Evolutionary conservation across 225 moss, liverwort and hornwort genomes (phyloP).

Genomic region (Polytrichum commune): DNA sequence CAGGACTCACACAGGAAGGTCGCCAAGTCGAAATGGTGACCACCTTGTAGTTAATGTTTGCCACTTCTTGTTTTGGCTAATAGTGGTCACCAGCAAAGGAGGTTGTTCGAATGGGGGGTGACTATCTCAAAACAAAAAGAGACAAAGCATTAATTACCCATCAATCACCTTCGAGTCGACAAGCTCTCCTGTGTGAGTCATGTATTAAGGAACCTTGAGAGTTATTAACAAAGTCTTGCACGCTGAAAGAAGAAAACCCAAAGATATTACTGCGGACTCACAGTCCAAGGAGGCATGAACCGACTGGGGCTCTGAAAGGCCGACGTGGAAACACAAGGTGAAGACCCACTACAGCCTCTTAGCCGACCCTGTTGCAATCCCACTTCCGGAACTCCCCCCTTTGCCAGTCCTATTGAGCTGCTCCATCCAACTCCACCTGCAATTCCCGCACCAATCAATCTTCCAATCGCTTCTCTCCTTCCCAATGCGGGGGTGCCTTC

Average conservation of each 20-base stretch:
- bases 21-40: too few relatives aligned
- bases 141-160: background rate
- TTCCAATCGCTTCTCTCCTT: constrained; percentile 27
- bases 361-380: constrained; percentile 64
- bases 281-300: constrained; percentile 87
- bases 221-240: too few relatives aligned
- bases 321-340: constrained; percentile 73
- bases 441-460: constrained; percentile 21
- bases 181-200: too few relatives aligned
- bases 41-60: too few relatives aligned
- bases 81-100: too few relatives aligned
- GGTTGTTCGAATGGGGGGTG: too few relatives aligned
- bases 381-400: constrained; percentile 14
- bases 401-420: background rate
- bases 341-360: constrained; percentile 59
- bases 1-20: too few relatives aligned
- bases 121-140: background rate
- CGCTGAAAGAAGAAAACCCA: too few relatives aligned
- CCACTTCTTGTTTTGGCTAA: too few relatives aligned
- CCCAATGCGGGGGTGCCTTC: background rate
- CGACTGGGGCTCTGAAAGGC: constrained; percentile 84
- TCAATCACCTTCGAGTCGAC: too few relatives aligned
- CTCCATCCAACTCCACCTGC: background rate
- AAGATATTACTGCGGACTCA: constrained; percentile 2
- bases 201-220: too few relatives aligned